Evolutionary conservation across 169 alveolate genomes (phyloP), one percentile per base, ranked within the genome.

Genomic region (Cyclospora cayetanensis): DNA sequence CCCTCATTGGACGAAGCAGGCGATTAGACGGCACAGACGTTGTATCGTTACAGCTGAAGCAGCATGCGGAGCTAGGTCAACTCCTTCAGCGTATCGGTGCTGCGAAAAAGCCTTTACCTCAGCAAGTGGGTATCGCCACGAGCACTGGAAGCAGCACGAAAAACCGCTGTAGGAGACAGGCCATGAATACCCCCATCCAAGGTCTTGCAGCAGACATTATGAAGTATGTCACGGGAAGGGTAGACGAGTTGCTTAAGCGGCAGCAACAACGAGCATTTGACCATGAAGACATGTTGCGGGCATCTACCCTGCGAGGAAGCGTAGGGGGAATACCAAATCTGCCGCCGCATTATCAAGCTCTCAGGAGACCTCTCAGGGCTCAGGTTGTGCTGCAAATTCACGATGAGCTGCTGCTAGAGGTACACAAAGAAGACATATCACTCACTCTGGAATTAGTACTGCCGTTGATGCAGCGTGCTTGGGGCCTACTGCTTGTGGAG

Each of bases 161-260:
- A 22, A 91, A 89, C 85, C 91, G 92, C 90, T 87, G 92, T 53
- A 93, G 90, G 66, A 68, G 96, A 29, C 90, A 90, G 27, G 94
- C 95, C 43, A 94, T 94, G 96, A 94, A 94, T 60, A 93, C 96
- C 41, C 96, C 96, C 39, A 93, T 94, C 46, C 96, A 94, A 89
- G 96, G 96, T 20, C 93, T 93, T 53, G 96, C 96, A 29, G 96
- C 96, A 31, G 96, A 94, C 79, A 88, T 94, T 35, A 93, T 94
- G 95, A 94, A 94, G 76, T 94, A 72, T 87, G 95, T 94, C 31
- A 79, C 92, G 15, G 55, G 82, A 34, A n/a, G 43, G 41, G 83
- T 89, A 27, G 92, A 72, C 22, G 60, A 77, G 66, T 52, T 63
- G 72, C 93, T 87, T n/a, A 42, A 84, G 42, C 70, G 31, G 70